These are phyloP conservation scores for Vitis labrusca DNA, from an alignment of 164 flowering plant genomes.

Conservation along the genomic window DNA sequence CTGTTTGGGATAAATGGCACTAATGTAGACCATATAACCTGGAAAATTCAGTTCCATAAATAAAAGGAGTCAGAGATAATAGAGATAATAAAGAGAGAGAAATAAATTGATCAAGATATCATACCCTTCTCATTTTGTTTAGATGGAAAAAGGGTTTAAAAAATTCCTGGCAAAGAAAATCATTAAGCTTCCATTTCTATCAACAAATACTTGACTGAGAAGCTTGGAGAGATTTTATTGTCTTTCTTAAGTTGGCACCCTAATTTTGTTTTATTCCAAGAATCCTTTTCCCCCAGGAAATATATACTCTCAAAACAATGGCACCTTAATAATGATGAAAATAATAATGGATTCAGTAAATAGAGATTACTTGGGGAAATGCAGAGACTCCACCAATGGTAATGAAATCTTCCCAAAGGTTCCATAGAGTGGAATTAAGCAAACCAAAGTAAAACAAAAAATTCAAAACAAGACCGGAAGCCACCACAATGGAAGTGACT, in stretches of 20 bases:
- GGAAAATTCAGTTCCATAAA: constrained; percentile 2
- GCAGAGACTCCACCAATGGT: constrained; percentile 85
- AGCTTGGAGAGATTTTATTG: no score
- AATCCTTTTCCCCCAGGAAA: no score
- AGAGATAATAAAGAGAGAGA: no score
- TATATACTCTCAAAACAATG: no score
- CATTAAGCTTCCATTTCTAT: no score
- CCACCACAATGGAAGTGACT: constrained; percentile 64
- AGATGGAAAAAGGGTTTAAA: no score
- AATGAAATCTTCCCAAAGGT: constrained; percentile 88
- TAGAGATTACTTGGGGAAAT: constrained; percentile 74
- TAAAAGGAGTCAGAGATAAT: not conserved
- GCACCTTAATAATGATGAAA: no score
- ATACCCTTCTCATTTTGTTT: no score
- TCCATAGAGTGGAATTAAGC: constrained; percentile 58
- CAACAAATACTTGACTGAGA: no score
- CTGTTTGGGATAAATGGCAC: constrained; percentile 68
- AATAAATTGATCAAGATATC: not conserved
- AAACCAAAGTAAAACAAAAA: constrained; percentile 64
- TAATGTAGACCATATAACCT: constrained; percentile 95
- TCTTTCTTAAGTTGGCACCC: no score
- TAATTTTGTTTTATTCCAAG: no score
- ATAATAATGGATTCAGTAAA: not conserved
- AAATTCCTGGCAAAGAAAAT: no score
- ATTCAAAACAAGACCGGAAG: constrained; percentile 63